phyloP scores from a whole-genome alignment of 1,284 basidiomycete genomes.

The Irpex rosettiformis region DNA sequence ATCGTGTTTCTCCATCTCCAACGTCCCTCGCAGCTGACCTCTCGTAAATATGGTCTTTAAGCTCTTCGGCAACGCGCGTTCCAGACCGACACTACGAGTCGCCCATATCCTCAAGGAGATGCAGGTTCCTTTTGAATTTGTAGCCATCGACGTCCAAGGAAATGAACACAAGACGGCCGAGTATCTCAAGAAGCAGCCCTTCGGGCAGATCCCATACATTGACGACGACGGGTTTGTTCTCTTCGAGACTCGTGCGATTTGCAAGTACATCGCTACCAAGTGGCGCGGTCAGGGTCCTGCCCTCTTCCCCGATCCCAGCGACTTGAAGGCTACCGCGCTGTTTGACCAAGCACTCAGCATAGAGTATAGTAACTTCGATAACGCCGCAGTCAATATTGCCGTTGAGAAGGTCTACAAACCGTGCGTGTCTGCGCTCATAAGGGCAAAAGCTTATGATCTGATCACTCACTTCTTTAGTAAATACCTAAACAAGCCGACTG shows the following conservation, averaged over 20 bases:
- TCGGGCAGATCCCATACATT: neutral
- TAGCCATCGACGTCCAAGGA: neutral
- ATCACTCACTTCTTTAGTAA: too few species aligned
- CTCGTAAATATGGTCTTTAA: neutral
- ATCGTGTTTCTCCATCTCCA: neutral
- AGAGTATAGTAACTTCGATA: constrained; percentile 41
- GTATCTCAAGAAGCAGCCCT: neutral
- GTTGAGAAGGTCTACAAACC: too few species aligned
- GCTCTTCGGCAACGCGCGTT: neutral
- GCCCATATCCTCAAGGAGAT: neutral
- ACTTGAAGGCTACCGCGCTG: constrained; percentile 6
- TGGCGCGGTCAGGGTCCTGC: constrained; percentile 35
- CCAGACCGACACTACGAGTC: neutral
- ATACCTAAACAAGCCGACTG: too few species aligned
- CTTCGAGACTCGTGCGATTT: constrained; percentile 53
- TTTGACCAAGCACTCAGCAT: neutral
- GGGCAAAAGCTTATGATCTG: too few species aligned
- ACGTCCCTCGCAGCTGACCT: neutral
- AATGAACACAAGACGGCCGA: neutral
- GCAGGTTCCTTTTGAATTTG: neutral
- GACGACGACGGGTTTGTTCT: constrained; percentile 19
- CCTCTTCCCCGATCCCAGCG: constrained; percentile 28
- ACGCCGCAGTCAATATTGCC: constrained; percentile 35
- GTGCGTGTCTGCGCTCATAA: too few species aligned
- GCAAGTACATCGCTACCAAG: constrained; percentile 45